Evolutionary conservation across 768 basidiomycete genomes (phyloP).

Genomic region (Scleroderma citrinum): DNA sequence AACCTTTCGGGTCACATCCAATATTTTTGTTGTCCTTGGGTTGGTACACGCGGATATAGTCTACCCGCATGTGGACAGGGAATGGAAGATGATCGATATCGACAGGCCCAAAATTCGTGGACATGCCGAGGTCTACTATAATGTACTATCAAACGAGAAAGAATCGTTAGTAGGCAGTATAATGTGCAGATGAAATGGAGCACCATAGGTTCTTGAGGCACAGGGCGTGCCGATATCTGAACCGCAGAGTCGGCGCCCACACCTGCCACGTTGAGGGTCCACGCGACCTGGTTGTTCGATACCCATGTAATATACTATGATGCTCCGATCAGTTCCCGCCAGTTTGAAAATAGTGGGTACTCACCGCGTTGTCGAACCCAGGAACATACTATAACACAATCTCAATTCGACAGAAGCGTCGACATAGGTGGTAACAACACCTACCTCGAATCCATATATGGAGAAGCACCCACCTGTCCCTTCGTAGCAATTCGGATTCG

Average conservation of each 20-base stretch:
- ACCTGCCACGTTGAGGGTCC: slow-evolving; percentile 70
- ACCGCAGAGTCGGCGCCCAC: slow-evolving; percentile 55
- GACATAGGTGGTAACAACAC: slow-evolving; percentile 8
- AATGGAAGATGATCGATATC: slow-evolving; percentile 49
- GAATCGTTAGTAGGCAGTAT: neutral
- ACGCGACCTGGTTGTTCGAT: slow-evolving; percentile 55
- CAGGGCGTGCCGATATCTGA: slow-evolving; percentile 58
- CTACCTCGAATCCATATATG: slow-evolving; percentile 74
- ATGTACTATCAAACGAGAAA: slow-evolving; percentile 38
- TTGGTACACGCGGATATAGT: slow-evolving; percentile 72
- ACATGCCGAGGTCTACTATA: slow-evolving; percentile 55
- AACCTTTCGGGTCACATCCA: slow-evolving; percentile 63
- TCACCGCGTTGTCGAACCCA: slow-evolving; percentile 63
- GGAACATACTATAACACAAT: slow-evolving; percentile 21
- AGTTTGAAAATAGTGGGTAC: slow-evolving; percentile 15
- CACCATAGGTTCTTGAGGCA: slow-evolving; percentile 86
- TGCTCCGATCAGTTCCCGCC: neutral
- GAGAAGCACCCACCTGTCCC: slow-evolving; percentile 54
- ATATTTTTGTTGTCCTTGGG: slow-evolving; percentile 53
- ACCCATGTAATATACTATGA: slow-evolving; percentile 83
- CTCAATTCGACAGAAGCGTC: neutral
- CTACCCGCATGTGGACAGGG: slow-evolving; percentile 43
- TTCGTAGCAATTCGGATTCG: slow-evolving; percentile 69
- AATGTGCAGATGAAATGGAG: too few relatives aligned
- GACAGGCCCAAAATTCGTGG: slow-evolving; percentile 51